phyloP scores from a whole-genome alignment of 73 alveolate genomes.

The Symbiodinium natans region DNA sequence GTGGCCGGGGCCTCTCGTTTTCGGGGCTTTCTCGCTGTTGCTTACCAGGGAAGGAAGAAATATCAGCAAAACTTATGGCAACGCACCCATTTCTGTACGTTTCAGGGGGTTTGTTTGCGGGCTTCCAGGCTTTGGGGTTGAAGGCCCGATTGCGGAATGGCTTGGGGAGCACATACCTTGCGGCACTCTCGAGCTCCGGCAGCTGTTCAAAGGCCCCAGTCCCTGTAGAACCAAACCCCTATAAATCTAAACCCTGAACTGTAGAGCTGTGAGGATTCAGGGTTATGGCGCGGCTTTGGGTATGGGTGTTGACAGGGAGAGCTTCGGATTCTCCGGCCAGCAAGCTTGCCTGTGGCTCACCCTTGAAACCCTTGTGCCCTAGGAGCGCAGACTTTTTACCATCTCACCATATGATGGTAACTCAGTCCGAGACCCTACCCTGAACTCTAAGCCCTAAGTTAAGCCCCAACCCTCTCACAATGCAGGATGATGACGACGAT shows the following conservation, averaged over 20 bases:
- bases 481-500: conserved; percentile 36
- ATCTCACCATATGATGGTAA: too few relatives aligned
- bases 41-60: not conserved
- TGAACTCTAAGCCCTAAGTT: too few relatives aligned
- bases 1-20: not conserved
- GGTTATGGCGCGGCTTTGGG: too few relatives aligned
- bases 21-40: not conserved
- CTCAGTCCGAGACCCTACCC: too few relatives aligned
- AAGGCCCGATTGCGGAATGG: not conserved
- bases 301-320: too few relatives aligned
- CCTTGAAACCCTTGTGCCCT: too few relatives aligned
- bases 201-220: too few relatives aligned
- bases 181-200: not conserved
- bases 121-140: not conserved
- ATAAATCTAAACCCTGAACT: too few relatives aligned
- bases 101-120: not conserved
- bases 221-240: too few relatives aligned
- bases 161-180: not conserved
- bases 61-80: not conserved
- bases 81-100: not conserved
- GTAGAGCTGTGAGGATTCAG: too few relatives aligned
- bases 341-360: not conserved
- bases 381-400: too few relatives aligned
- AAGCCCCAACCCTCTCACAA: too few relatives aligned
- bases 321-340: not conserved